These are phyloP conservation scores for Cystobasidium onofrii DNA, from an alignment of 768 basidiomycete species.

Conservation along the genomic window DNA sequence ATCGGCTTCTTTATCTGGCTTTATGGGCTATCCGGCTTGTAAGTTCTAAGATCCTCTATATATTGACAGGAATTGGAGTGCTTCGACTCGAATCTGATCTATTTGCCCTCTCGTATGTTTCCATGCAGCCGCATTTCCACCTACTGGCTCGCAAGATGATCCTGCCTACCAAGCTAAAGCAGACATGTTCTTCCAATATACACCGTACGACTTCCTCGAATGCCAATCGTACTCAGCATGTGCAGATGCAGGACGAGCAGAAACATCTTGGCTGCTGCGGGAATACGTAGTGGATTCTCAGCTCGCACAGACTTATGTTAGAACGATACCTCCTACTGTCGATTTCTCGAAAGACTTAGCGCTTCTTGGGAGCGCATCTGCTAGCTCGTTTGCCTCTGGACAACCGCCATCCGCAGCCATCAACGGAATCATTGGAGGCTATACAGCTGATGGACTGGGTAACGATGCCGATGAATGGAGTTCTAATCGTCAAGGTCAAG, in stretches of 20 bases:
- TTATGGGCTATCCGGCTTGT: not conserved
- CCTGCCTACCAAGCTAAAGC: not conserved
- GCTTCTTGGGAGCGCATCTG: not conserved
- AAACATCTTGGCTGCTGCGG: not conserved
- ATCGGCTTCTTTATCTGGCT: not conserved
- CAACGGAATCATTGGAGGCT: not conserved
- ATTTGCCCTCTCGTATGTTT: no score
- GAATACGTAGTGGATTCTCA: not conserved
- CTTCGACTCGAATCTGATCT: no score
- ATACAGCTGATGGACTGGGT: slow-evolving; percentile 6
- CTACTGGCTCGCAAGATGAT: not conserved
- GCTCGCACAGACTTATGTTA: not conserved
- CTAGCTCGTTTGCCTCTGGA: not conserved
- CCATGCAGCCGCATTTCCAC: not conserved
- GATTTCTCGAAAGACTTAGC: not conserved
- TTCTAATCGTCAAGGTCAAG: not conserved
- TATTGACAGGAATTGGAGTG: no score
- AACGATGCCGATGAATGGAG: slow-evolving; percentile 18
- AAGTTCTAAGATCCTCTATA: no score
- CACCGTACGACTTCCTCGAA: not conserved
- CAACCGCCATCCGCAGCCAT: not conserved
- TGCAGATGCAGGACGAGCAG: not conserved
- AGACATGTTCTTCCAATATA: not conserved
- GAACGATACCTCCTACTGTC: not conserved
- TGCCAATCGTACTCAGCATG: not conserved